Percentiles rank a stretch among this genome's conserved stretches.
Conservation (phyloP, 2,329 filamentous ascomycete species). For the Cadophora gregata region DNA sequence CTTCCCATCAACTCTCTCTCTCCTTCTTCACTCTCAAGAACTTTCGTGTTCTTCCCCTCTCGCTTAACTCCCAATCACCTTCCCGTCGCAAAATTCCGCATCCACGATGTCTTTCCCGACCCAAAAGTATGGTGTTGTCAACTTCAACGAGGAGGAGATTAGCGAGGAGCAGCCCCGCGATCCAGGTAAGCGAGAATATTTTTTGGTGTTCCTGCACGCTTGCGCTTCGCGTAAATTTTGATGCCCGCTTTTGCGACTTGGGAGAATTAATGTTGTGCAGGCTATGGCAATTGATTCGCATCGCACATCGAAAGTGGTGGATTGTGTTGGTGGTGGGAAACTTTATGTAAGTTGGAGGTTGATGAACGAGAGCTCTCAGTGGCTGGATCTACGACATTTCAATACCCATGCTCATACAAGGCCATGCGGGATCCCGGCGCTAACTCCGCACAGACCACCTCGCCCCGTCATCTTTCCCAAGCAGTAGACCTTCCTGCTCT, state of each 20-base stretch:
- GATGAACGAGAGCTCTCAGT: too few species aligned
- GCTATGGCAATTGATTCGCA: slow-evolving; percentile 23
- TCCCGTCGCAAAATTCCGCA: not conserved
- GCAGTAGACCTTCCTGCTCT: too few species aligned
- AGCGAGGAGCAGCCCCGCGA: not conserved
- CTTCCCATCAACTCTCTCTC: not conserved
- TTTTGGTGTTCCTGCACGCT: slow-evolving; percentile 22
- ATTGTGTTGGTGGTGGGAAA: slow-evolving; percentile 16
- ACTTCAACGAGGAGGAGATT: slow-evolving; percentile 18
- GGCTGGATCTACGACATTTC: too few species aligned
- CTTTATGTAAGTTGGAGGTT: slow-evolving; percentile 26
- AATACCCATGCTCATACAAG: too few species aligned
- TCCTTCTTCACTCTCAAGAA: not conserved
- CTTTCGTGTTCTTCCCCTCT: slow-evolving; percentile 20
- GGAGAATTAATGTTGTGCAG: slow-evolving; percentile 20
- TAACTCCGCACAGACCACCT: not conserved
- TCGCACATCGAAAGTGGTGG: slow-evolving; percentile 10
- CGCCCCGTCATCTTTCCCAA: too few species aligned
- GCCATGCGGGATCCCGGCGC: not conserved
- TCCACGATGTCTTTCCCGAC: slow-evolving; percentile 19
- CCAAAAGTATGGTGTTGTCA: slow-evolving; percentile 21
- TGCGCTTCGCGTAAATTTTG: slow-evolving; percentile 22
- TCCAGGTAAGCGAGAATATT: slow-evolving; percentile 19
- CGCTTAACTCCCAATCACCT: slow-evolving; percentile 18
- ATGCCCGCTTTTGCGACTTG: slow-evolving; percentile 13